phyloP scores from a whole-genome alignment of 306 rosid genomes.

The Cicer chorassanicum region DNA sequence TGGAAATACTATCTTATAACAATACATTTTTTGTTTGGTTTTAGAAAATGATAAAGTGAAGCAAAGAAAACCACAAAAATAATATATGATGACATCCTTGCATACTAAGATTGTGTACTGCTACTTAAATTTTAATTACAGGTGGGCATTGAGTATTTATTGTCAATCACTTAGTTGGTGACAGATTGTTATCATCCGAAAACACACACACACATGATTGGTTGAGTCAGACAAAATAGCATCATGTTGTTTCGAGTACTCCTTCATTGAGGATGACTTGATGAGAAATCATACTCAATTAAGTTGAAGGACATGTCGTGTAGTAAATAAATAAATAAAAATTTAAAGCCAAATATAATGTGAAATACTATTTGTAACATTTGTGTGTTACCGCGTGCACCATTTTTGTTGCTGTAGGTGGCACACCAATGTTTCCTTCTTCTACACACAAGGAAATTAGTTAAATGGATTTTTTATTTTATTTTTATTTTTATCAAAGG shows the following conservation, averaged over 20 bases:
- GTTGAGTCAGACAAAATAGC: constrained; percentile 27
- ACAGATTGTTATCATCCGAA: constrained; percentile 9
- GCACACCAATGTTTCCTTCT: no score
- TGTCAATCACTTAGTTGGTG: constrained; percentile 20
- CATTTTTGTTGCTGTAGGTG: no score
- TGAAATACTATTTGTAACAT: no score
- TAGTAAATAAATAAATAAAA: not conserved
- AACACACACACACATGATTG: not conserved
- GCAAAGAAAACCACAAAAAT: not conserved
- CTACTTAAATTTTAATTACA: not conserved
- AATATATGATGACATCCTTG: constrained; percentile 5
- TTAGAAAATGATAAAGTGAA: not conserved
- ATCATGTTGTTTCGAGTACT: not conserved
- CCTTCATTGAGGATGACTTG: not conserved
- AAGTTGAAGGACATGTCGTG: not conserved
- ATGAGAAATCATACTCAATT: constrained; percentile 22
- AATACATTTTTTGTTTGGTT: not conserved
- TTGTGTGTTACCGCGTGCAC: no score
- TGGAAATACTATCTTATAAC: not conserved
- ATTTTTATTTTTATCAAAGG: no score
- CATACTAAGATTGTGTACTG: not conserved
- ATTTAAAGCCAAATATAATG: not conserved
- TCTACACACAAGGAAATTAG: no score
- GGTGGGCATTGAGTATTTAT: constrained; percentile 4
- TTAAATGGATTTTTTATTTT: no score